Evolutionary conservation across 2,329 filamentous ascomycete genomes (phyloP).

Genomic region (Helotiales sp.): DNA sequence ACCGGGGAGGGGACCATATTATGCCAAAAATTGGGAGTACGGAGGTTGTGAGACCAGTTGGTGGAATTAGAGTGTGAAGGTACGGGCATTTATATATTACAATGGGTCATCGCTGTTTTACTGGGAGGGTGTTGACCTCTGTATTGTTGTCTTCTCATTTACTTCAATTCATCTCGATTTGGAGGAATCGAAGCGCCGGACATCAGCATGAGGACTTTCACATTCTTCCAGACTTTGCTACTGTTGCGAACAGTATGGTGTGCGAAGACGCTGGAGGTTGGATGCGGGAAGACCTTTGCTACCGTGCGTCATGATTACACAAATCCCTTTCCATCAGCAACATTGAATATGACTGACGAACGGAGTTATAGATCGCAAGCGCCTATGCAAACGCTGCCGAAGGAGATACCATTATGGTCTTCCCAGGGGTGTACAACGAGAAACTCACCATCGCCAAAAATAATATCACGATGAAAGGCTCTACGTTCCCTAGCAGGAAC

Average conservation of each 20-base stretch:
- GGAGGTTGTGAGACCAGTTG: too few species aligned
- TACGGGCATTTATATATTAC: too few species aligned
- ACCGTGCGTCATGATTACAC: conserved; percentile 17
- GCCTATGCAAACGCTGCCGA: conserved; percentile 41
- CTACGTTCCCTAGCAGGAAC: conserved; percentile 45
- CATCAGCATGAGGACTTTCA: not conserved
- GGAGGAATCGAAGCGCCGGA: too few species aligned
- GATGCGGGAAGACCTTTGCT: conserved; percentile 21
- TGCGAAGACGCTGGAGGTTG: conserved; percentile 29
- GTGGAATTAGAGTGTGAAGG: too few species aligned
- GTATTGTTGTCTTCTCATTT: not conserved
- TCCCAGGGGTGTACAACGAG: conserved; percentile 59
- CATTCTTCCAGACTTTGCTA: not conserved
- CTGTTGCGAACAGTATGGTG: not conserved
- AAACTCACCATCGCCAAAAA: conserved; percentile 54
- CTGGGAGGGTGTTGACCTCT: not conserved
- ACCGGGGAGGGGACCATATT: too few species aligned
- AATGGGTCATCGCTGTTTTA: not conserved
- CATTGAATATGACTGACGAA: too few species aligned
- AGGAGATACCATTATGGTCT: conserved; percentile 58
- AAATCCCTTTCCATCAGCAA: too few species aligned
- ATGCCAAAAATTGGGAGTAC: too few species aligned
- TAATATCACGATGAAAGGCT: conserved; percentile 51
- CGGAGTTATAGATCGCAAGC: conserved; percentile 31
- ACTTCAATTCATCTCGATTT: too few species aligned